Conservation (phyloP, 2,329 filamentous ascomycete species). For the Ophiostoma perfectum region DNA sequence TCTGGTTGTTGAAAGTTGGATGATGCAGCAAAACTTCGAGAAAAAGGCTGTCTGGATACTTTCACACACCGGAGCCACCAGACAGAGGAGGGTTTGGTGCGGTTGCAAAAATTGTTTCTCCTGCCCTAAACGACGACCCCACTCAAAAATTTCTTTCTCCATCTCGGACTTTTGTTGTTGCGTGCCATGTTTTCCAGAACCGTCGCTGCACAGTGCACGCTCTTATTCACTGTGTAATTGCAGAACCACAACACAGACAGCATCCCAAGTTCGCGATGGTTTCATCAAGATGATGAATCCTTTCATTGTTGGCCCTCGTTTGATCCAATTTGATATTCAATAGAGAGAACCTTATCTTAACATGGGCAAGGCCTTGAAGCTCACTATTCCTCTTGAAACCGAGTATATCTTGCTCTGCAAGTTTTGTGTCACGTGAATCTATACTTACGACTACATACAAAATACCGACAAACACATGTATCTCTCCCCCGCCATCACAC, state of each 20-base stretch:
- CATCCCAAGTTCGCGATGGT: not conserved
- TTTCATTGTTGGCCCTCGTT: not conserved
- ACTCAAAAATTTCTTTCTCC: constrained; percentile 21
- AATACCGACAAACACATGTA: not conserved
- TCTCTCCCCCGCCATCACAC: constrained; percentile 17
- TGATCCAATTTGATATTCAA: not conserved
- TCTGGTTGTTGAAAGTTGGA: constrained; percentile 24
- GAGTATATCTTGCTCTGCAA: not conserved
- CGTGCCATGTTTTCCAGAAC: not conserved
- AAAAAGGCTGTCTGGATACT: constrained; percentile 23
- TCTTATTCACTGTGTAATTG: not conserved
- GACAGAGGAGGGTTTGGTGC: constrained; percentile 26
- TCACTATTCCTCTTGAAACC: no score
- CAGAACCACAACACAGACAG: not conserved
- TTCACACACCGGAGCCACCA: constrained; percentile 16
- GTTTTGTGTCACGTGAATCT: not conserved
- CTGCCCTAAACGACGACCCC: constrained; percentile 26
- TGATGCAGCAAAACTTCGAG: constrained; percentile 22
- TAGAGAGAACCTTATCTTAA: no score
- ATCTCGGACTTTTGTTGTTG: constrained; percentile 25
- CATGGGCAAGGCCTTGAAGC: no score
- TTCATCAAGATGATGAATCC: not conserved
- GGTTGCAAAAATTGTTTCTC: constrained; percentile 26
- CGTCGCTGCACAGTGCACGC: not conserved
- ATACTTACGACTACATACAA: not conserved